These are phyloP conservation scores for Trametes cinnabarina DNA, from an alignment of 768 basidiomycete species.

Conservation along the genomic window DNA sequence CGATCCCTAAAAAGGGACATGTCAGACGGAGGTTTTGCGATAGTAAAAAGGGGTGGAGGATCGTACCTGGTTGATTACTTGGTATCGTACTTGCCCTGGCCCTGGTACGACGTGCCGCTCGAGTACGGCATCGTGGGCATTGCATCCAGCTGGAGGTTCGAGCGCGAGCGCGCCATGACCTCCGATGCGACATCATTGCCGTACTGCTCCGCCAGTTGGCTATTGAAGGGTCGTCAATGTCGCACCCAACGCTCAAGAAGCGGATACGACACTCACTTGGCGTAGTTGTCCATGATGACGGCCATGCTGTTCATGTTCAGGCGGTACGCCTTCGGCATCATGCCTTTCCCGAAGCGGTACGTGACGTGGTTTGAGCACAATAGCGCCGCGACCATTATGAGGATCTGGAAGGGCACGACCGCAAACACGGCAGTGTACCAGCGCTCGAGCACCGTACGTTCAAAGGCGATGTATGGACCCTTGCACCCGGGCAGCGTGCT, in stretches of 20 bases:
- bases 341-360: constrained; percentile 83
- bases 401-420: constrained; percentile 66
- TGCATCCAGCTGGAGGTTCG: constrained; percentile 44
- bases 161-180: constrained; percentile 54
- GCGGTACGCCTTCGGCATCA: constrained; percentile 83
- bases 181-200: constrained; percentile 63
- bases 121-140: constrained; percentile 32
- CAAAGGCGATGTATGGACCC: constrained; percentile 54
- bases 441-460: constrained; percentile 49
- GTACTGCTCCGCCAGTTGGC: constrained; percentile 74
- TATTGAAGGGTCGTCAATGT: no score
- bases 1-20: not conserved
- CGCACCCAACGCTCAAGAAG: no score
- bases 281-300: constrained; percentile 83
- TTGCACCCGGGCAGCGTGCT: constrained; percentile 76
- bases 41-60: not conserved
- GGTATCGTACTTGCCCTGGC: constrained; percentile 24
- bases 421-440: constrained; percentile 70
- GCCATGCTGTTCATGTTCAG: constrained; percentile 73
- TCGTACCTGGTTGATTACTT: not conserved
- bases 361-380: constrained; percentile 83
- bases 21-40: not conserved
- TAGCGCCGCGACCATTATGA: constrained; percentile 58
- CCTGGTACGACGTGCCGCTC: constrained; percentile 17
- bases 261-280: constrained; percentile 55